Evolutionary conservation across 768 basidiomycete species (phyloP).

Genomic region (Lentinula sp.): DNA sequence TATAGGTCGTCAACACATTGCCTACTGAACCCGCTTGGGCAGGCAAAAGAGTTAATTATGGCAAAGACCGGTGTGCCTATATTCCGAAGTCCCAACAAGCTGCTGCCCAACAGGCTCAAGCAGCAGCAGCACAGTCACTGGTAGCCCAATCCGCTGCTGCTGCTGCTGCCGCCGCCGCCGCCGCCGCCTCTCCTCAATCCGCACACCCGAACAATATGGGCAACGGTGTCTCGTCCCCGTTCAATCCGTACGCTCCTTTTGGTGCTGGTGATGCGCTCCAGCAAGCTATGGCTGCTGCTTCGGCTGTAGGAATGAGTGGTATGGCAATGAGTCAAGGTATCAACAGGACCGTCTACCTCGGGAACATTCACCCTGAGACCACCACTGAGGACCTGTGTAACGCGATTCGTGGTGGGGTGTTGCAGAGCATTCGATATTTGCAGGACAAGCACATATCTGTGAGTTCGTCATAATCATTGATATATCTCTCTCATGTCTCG

Average conservation of each 20-base stretch:
- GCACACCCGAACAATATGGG: slow-evolving; percentile 18
- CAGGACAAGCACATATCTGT: slow-evolving; percentile 97
- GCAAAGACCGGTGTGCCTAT: slow-evolving; percentile 98
- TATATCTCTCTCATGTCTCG: background rate
- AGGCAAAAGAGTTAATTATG: slow-evolving; percentile 95
- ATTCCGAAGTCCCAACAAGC: slow-evolving; percentile 94
- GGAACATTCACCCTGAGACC: slow-evolving; percentile 96
- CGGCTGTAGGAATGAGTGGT: slow-evolving; percentile 6
- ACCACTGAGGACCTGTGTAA: slow-evolving; percentile 95
- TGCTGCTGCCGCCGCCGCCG: slow-evolving; percentile 18
- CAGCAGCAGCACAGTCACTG: slow-evolving; percentile 73
- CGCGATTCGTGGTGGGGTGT: slow-evolving; percentile 90
- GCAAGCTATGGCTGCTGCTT: slow-evolving; percentile 19
- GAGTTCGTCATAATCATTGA: slow-evolving; percentile 21
- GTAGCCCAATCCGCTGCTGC: slow-evolving; percentile 45
- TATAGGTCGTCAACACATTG: slow-evolving; percentile 86
- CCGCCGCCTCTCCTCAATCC: slow-evolving; percentile 14
- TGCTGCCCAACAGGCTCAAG: slow-evolving; percentile 80
- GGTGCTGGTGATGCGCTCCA: slow-evolving; percentile 34
- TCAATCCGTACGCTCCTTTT: slow-evolving; percentile 50
- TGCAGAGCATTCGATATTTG: slow-evolving; percentile 94
- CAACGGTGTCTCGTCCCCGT: slow-evolving; percentile 27
- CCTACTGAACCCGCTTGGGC: slow-evolving; percentile 92
- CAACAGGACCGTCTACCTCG: slow-evolving; percentile 93
- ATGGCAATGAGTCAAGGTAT: slow-evolving; percentile 35